These are phyloP conservation scores for Cicer judaicum DNA, from an alignment of 306 rosid species.

Conservation along the genomic window DNA sequence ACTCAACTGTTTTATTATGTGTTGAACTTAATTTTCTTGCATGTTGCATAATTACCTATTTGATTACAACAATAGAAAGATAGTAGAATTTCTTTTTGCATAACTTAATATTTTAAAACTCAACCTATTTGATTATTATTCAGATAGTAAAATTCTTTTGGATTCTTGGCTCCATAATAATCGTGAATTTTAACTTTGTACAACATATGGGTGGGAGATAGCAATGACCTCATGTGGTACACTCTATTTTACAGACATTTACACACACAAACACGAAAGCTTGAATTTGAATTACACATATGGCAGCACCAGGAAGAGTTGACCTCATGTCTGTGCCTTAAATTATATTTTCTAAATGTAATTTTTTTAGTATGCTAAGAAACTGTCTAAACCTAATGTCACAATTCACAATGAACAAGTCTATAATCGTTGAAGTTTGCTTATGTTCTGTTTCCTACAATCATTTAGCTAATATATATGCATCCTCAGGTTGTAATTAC, in stretches of 20 bases:
- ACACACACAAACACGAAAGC: neutral
- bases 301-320: neutral
- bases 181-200: conserved; percentile 3
- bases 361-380: conserved; percentile 1
- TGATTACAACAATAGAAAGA: neutral
- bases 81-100: neutral
- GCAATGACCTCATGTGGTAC: conserved; percentile 1
- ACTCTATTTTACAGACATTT: neutral
- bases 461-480: conserved; percentile 16
- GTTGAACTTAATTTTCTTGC: neutral
- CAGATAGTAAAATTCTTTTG: neutral
- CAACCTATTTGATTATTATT: neutral
- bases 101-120: neutral
- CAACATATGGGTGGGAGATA: neutral
- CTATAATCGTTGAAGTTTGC: neutral
- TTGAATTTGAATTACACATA: conserved; percentile 5
- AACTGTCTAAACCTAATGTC: conserved; percentile 1
- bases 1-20: neutral
- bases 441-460: conserved; percentile 26
- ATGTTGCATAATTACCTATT: neutral
- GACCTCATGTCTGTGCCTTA: conserved; percentile 1
- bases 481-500: conserved; percentile 68
- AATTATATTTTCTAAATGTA: conserved; percentile 1
- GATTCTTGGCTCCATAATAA: conserved; percentile 12
- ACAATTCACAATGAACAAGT: conserved; percentile 9